Conservation (phyloP, 2,329 filamentous ascomycete species). For the Calonectria leucothoes region DNA sequence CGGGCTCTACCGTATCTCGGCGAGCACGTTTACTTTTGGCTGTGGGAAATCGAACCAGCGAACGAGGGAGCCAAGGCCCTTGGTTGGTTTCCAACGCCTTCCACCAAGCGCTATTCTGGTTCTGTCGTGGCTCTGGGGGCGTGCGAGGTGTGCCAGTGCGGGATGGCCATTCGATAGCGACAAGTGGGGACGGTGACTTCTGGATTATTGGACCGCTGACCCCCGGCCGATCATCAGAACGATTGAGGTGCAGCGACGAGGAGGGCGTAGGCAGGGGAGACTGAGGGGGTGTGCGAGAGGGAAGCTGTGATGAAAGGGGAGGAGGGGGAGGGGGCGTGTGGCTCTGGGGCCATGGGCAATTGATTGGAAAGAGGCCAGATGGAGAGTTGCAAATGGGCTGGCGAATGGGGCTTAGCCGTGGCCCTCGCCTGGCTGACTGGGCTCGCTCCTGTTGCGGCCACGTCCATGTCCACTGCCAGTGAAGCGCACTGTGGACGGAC, state of each 20-base stretch:
- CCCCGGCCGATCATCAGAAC: conserved; percentile 37
- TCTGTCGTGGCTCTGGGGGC: conserved; percentile 22
- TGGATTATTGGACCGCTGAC: conserved; percentile 34
- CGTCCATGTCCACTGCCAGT: conserved; percentile 7
- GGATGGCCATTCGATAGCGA: conserved; percentile 35
- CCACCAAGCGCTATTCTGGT: conserved; percentile 37
- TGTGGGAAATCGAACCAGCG: conserved; percentile 30
- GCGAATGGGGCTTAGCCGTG: conserved; percentile 37
- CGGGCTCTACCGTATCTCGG: conserved; percentile 24
- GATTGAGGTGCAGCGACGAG: conserved; percentile 40
- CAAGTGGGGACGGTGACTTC: conserved; percentile 33
- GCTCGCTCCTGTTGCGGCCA: conserved; percentile 21
- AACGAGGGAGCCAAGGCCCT: conserved; percentile 37
- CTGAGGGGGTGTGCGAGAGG: conserved; percentile 15
- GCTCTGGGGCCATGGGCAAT: conserved; percentile 23
- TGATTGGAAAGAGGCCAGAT: conserved; percentile 33
- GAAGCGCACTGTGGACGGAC: conserved; percentile 11
- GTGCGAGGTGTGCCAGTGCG: conserved; percentile 8
- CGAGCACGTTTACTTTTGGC: conserved; percentile 14
- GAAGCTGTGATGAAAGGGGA: conserved; percentile 1
- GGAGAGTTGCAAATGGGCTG: conserved; percentile 37
- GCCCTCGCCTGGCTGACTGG: conserved; percentile 10
- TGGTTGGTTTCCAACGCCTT: conserved; percentile 43
- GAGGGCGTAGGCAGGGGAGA: conserved; percentile 18
- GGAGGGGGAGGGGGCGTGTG: conserved; percentile 16